Evolutionary conservation across 1,284 basidiomycete species (phyloP).

Genomic region (Heterobasidion parviporum): DNA sequence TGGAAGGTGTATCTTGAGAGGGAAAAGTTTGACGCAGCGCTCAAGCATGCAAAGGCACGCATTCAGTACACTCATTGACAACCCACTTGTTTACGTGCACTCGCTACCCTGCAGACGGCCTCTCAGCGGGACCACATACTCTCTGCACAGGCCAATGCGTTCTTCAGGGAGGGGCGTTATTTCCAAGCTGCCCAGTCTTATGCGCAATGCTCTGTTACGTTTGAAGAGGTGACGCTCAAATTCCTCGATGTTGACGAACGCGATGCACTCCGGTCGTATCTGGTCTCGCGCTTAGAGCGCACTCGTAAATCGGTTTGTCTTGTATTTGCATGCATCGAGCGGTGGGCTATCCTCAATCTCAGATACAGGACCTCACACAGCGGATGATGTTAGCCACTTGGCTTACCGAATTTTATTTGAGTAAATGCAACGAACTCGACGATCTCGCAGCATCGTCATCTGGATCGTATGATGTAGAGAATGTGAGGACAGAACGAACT

Average conservation of each 20-base stretch:
- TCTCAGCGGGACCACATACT: slow-evolving; percentile 82
- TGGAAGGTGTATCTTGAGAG: slow-evolving; percentile 89
- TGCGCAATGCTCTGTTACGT: slow-evolving; percentile 80
- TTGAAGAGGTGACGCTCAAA: slow-evolving; percentile 89
- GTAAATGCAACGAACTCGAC: slow-evolving; percentile 94
- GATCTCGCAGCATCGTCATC: slow-evolving; percentile 83
- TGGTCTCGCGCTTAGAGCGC: slow-evolving; percentile 82
- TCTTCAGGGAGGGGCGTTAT: slow-evolving; percentile 76
- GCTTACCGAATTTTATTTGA: slow-evolving; percentile 96
- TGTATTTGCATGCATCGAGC: neutral
- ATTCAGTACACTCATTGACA: neutral
- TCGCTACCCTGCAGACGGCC: slow-evolving; percentile 47
- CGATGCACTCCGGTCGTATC: slow-evolving; percentile 89
- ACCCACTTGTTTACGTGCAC: slow-evolving; percentile 1
- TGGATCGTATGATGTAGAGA: slow-evolving; percentile 80
- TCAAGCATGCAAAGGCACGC: slow-evolving; percentile 74
- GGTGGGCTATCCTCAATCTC: neutral
- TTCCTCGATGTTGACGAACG: slow-evolving; percentile 88
- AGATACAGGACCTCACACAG: slow-evolving; percentile 75
- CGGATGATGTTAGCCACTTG: slow-evolving; percentile 98
- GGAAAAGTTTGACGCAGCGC: slow-evolving; percentile 69
- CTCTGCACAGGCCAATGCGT: slow-evolving; percentile 79
- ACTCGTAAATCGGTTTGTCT: slow-evolving; percentile 64
- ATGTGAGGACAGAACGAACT: slow-evolving; percentile 71
- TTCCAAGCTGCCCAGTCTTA: slow-evolving; percentile 92